Evolutionary conservation across 148 eudicot genomes (phyloP).

Genomic region (Cornus suecica): DNA sequence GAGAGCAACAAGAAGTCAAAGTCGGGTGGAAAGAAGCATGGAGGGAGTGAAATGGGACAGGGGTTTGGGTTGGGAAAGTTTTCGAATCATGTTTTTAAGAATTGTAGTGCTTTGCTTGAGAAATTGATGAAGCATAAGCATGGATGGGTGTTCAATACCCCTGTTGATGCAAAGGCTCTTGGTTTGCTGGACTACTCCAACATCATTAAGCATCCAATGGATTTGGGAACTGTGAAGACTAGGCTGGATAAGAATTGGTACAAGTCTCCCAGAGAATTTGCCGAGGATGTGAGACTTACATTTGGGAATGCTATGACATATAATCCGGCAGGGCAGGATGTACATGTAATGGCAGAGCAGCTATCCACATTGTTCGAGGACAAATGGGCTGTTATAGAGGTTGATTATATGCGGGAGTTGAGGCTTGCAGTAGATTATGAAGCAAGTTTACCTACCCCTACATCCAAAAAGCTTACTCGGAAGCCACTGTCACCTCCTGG

Average conservation of each 20-base stretch:
- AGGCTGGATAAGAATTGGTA: conserved; percentile 70
- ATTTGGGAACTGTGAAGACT: conserved; percentile 88
- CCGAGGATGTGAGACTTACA: conserved; percentile 89
- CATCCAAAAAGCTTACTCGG: conserved; percentile 51
- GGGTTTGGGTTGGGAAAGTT: conserved; percentile 40
- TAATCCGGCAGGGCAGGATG: conserved; percentile 90
- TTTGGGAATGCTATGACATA: conserved; percentile 90
- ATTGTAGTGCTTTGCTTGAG: conserved; percentile 60
- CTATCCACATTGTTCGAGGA: conserved; percentile 72
- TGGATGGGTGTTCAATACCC: conserved; percentile 87
- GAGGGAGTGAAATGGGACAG: conserved; percentile 34
- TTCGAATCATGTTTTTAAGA: conserved; percentile 55
- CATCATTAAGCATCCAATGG: conserved; percentile 85
- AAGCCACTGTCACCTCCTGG: conserved; percentile 35
- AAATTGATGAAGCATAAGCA: conserved; percentile 90
- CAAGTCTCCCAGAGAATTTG: conserved; percentile 76
- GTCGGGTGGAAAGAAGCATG: conserved; percentile 48
- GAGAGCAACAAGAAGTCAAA: conserved; percentile 70
- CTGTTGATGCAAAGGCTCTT: conserved; percentile 73
- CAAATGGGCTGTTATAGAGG: conserved; percentile 70
- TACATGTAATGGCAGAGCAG: conserved; percentile 74
- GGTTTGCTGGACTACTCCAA: conserved; percentile 84
- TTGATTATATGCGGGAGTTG: conserved; percentile 50
- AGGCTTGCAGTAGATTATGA: conserved; percentile 41
- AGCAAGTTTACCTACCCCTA: conserved; percentile 45